A percentile compares a stretch with the other conserved stretches of the same genome.
These are phyloP conservation scores for Ophiostoma australiae DNA, from an alignment of 2,329 filamentous ascomycete species.

Conservation along the genomic window DNA sequence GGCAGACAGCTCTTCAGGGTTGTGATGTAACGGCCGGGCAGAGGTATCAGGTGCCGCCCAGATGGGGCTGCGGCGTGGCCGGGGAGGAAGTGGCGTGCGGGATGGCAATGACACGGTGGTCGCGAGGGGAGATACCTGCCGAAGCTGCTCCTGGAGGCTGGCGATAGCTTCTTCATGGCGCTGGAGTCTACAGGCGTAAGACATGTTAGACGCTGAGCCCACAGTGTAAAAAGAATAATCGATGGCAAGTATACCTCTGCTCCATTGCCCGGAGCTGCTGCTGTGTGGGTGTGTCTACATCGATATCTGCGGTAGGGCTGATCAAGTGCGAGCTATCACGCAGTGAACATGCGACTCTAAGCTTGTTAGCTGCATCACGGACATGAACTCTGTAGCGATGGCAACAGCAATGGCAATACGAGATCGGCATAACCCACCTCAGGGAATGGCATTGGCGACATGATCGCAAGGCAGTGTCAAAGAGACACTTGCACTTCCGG, in stretches of 20 bases:
- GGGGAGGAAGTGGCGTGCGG: conserved; percentile 11
- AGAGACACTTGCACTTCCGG: conserved; percentile 16
- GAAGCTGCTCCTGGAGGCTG: conserved; percentile 14
- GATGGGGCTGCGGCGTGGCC: conserved; percentile 3
- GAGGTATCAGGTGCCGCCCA: conserved; percentile 3
- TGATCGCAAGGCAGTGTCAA: conserved; percentile 12
- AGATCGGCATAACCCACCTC: neutral
- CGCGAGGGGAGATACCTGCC: neutral
- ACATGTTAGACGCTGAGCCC: neutral
- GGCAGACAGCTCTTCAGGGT: conserved; percentile 15
- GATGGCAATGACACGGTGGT: neutral
- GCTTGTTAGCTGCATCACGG: neutral
- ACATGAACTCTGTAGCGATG: too few relatives aligned
- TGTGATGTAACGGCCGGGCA: neutral
- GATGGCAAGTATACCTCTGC: neutral
- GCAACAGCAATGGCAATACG: too few relatives aligned
- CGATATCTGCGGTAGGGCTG: conserved; percentile 11
- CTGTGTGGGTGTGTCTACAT: conserved; percentile 1
- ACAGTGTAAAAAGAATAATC: neutral
- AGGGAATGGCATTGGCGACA: conserved; percentile 11
- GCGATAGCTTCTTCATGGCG: conserved; percentile 13
- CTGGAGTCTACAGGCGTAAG: neutral
- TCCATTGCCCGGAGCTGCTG: conserved; percentile 16
- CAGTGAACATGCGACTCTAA: conserved; percentile 11
- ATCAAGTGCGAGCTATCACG: conserved; percentile 15